Percentiles rank a stretch among this genome's conserved stretches.
These are phyloP conservation scores for Phaeoacremonium minimum DNA, from an alignment of 2,329 filamentous ascomycete genomes.

Conservation along the genomic window DNA sequence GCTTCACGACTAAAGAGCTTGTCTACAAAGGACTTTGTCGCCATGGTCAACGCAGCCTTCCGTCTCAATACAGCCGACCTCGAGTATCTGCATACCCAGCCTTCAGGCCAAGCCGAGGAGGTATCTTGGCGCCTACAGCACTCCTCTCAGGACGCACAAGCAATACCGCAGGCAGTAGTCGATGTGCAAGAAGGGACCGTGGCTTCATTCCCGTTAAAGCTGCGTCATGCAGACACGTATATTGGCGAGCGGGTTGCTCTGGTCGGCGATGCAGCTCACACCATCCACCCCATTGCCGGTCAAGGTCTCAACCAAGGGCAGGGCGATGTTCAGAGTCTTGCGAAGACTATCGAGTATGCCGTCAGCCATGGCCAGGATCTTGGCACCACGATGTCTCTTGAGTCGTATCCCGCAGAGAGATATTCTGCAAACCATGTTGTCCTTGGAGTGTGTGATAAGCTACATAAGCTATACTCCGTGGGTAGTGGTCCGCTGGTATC, in stretches of 20 bases:
- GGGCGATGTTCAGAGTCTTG: conserved; percentile 78
- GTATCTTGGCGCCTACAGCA: conserved; percentile 78
- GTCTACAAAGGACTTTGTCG: conserved; percentile 66
- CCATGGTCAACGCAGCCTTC: conserved; percentile 93
- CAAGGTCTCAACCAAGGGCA: conserved; percentile 94
- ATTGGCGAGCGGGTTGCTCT: conserved; percentile 85
- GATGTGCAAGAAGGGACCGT: conserved; percentile 74
- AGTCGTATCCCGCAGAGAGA: conserved; percentile 74
- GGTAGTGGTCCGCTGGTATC: conserved; percentile 75
- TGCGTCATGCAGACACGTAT: conserved; percentile 94
- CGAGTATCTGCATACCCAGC: conserved; percentile 70
- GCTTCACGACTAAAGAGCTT: conserved; percentile 78
- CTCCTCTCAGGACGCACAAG: conserved; percentile 48
- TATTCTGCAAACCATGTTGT: conserved; percentile 79
- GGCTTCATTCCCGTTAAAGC: conserved; percentile 84
- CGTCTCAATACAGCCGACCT: conserved; percentile 76
- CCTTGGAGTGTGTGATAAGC: conserved; percentile 78
- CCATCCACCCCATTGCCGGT: conserved; percentile 88
- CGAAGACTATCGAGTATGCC: conserved; percentile 69
- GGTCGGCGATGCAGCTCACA: conserved; percentile 92
- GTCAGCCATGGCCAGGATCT: conserved; percentile 84
- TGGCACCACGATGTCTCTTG: conserved; percentile 71
- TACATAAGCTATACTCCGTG: conserved; percentile 88
- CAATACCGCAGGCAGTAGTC: conserved; percentile 62
- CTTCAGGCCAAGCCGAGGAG: conserved; percentile 63